These are phyloP conservation scores for Oryza glumipatula DNA, from an alignment of 176 grass and related monocot genomes.

Conservation along the genomic window DNA sequence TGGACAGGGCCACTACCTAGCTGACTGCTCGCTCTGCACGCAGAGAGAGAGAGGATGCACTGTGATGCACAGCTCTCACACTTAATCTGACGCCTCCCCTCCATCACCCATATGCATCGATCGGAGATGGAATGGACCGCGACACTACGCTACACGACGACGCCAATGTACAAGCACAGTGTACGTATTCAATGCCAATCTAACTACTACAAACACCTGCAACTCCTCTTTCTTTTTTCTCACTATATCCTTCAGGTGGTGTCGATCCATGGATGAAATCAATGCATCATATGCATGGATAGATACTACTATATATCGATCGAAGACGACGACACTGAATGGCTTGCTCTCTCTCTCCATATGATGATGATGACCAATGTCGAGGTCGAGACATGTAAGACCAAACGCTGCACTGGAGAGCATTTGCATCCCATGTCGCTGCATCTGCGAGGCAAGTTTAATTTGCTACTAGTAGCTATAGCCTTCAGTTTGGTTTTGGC, in stretches of 20 bases:
- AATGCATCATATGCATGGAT: not conserved
- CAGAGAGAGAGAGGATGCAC: not conserved
- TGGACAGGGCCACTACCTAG: constrained; percentile 42
- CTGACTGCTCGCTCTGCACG: not conserved
- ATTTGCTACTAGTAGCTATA: not conserved
- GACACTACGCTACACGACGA: constrained; percentile 7
- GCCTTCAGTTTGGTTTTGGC: not conserved
- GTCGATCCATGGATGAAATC: not conserved
- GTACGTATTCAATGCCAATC: constrained; percentile 45
- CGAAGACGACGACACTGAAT: constrained; percentile 35
- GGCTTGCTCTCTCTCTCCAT: not conserved
- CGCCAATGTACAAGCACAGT: constrained; percentile 47
- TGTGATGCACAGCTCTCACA: constrained; percentile 38
- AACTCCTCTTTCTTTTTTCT: constrained; percentile 23
- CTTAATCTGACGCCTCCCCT: constrained; percentile 52
- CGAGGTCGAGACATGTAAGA: not conserved
- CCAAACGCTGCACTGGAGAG: constrained; percentile 37
- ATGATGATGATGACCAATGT: not conserved
- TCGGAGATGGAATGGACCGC: constrained; percentile 46
- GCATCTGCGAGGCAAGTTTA: constrained; percentile 31
- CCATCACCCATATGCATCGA: constrained; percentile 34
- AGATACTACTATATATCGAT: not conserved
- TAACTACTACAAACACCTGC: not conserved
- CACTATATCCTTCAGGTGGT: constrained; percentile 28
- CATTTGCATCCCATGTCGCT: constrained; percentile 16